Base-by-base conservation (phyloP, 345 rosid genomes). In the Tarenaya hassleriana region DNA sequence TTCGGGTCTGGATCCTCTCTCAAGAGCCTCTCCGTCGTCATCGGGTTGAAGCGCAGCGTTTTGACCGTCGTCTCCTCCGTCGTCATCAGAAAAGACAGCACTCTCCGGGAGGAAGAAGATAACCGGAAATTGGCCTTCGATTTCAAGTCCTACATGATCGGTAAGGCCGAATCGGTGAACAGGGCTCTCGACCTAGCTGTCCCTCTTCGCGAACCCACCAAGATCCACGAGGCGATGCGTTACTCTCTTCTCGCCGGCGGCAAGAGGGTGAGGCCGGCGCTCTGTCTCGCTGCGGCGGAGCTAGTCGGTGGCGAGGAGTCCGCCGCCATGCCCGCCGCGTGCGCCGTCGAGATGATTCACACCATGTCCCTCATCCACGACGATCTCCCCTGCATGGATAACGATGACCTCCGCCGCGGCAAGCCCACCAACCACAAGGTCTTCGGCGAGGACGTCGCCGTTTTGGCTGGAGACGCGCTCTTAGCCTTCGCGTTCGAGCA, bases 301-400 rank as follows among this genome's bases (percentile, higher is more conserved):
- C 67, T 84, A 8, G 88, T 86, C 12, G 88, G 96, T 0, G 94
- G 95, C 4, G 34, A 50, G 13, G 81, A 79, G 47, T 59, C 82
- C 31, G 41, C 37, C 55, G 81, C 88, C n/a, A 76, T 90, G 85
- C 83, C 88, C 1, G 80, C 88, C 1, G 91, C 97, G 10, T 90
- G 97, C 40, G 94, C 88, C 1, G 73, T 86, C 13, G 91, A 90
- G 54, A 90, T 86, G 97, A 82, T 86, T 47, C 95, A 86, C 50
- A 82, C 95, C 44, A 90, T 86, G 95, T 86, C 91, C 1, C 55
- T 90, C 15, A 86, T 90, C 45, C 97, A 90, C 43, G 97, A 90
- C 60, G 95, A 86, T 42, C 78, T 89, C 19, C 95, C 97, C 11
- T 83, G 90, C 41, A 81, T 86, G 88, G 95, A 90, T 35, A 82